Base-by-base conservation (phyloP, 768 basidiomycete genomes). In the Leccinum longicurvipes region DNA sequence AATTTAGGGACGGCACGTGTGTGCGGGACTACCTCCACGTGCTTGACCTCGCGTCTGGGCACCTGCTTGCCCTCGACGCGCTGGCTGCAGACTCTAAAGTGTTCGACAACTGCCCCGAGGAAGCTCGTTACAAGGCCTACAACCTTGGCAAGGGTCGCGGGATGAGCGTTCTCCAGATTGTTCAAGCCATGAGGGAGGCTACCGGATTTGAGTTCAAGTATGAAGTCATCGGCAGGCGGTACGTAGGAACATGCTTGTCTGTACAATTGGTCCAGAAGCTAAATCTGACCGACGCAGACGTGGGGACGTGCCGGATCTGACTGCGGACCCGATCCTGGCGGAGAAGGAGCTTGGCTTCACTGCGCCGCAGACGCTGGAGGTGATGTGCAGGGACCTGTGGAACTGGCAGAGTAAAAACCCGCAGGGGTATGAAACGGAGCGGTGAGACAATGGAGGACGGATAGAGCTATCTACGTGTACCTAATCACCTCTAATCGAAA, bases 341-440 rank as follows among this genome's bases (percentile, higher is more conserved):
- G 84, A 95, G 76, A 84, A 84, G 68, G 96, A 98, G 71, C 86
- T 99, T 28, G 92, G 92, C 6, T 99, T 98, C 81, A 82, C 83
- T 58, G 96, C 96, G 12, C 77, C 80, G 25, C 80, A 84, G 65
- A 79, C 85, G 63, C 79, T 99, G 45, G 87, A 93, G 59, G 86
- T 86, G 54, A 98, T 98, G 93, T 98, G 97, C 73, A 78, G 83
- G 54, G 97, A 99, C 73, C 77, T 97, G 63, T 98, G 97, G 97
- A 95, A 95, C 75, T 99, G 95, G 93, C 96, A 98, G 77, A 85
- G 84, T n/a, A 91, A 85, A 71, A 91, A 97, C 65, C 91, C 90
- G 7, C 68, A 82, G 28, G 94, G 94, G 3, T 97, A 91, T 60
- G 54, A 8, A 24, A 73, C 73, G 50, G 53, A 64, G 63, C 64